Evolutionary conservation across 2,329 filamentous ascomycete species (phyloP).

Genomic region (Rasamsonia emersonii): DNA sequence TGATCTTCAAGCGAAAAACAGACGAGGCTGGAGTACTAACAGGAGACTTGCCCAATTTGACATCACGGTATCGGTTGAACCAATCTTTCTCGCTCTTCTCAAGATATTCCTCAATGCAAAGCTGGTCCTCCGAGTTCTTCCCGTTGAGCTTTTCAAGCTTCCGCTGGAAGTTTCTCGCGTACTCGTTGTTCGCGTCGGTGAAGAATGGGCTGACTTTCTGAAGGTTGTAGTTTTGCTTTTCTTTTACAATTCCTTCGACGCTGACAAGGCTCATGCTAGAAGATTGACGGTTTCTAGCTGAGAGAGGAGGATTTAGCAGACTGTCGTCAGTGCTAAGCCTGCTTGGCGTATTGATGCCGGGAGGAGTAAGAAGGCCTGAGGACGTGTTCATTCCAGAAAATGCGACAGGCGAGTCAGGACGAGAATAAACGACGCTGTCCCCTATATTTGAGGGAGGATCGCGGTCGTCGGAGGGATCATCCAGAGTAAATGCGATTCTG

Average conservation of each 20-base stretch:
- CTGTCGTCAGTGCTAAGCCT: no score
- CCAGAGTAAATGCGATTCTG: no score
- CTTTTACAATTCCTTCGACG: conserved; percentile 37
- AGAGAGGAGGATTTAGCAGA: conserved; percentile 4
- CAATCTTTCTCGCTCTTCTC: conserved; percentile 54
- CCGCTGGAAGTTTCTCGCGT: conserved; percentile 46
- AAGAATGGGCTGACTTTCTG: conserved; percentile 56
- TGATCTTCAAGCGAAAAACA: no score
- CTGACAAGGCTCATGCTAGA: conserved; percentile 8
- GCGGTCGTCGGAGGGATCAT: no score
- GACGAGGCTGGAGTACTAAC: no score
- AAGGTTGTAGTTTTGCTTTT: conserved; percentile 47
- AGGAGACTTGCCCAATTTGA: conserved; percentile 9
- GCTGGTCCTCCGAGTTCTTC: conserved; percentile 43
- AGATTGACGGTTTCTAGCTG: conserved; percentile 1
- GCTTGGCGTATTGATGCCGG: no score
- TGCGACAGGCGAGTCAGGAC: no score
- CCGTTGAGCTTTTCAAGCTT: conserved; percentile 44
- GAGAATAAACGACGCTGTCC: no score
- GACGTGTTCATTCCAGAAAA: no score
- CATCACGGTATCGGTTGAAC: conserved; percentile 47
- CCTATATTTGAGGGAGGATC: no score
- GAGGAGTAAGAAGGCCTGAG: no score
- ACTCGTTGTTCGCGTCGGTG: conserved; percentile 50
- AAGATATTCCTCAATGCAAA: conserved; percentile 54